Evolutionary conservation across 2,329 filamentous ascomycete species (phyloP).

Genomic region (Parascedosporium putredinis): DNA sequence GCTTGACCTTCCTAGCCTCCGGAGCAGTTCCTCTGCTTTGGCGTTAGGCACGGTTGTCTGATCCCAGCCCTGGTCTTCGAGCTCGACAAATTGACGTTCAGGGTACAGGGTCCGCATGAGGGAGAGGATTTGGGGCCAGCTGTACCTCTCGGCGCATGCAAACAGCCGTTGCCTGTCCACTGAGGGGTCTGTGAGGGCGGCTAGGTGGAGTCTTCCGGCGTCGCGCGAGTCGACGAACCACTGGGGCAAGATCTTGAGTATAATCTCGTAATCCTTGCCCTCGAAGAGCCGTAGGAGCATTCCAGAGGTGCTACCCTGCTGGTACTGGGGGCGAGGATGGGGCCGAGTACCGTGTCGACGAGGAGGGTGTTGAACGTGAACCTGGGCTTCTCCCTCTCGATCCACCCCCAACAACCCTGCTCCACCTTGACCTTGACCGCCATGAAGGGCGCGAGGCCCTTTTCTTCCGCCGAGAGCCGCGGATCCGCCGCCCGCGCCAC

Average conservation of each 20-base stretch:
- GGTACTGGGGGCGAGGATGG: constrained; percentile 3
- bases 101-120: constrained; percentile 2
- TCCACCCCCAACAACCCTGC: constrained; percentile 3
- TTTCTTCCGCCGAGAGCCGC: neutral
- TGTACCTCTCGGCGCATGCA: constrained; percentile 3
- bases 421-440: constrained; percentile 6
- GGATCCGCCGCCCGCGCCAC: neutral
- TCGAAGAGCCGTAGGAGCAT: constrained; percentile 6
- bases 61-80: neutral
- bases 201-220: constrained; percentile 1
- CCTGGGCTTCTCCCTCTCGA: constrained; percentile 2
- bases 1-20: neutral
- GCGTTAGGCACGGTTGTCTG: neutral
- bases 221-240: constrained; percentile 6
- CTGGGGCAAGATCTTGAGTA: neutral
- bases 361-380: constrained; percentile 5
- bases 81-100: neutral
- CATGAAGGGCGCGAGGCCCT: constrained; percentile 2
- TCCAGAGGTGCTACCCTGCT: constrained; percentile 1
- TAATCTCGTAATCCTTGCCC: constrained; percentile 4
- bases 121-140: neutral
- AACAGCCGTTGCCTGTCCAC: neutral
- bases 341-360: constrained; percentile 6
- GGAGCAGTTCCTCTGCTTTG: neutral
- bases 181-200: neutral